These are phyloP conservation scores for Incumbomyces delicatus DNA, from an alignment of 2,329 filamentous ascomycete species.

Conservation along the genomic window DNA sequence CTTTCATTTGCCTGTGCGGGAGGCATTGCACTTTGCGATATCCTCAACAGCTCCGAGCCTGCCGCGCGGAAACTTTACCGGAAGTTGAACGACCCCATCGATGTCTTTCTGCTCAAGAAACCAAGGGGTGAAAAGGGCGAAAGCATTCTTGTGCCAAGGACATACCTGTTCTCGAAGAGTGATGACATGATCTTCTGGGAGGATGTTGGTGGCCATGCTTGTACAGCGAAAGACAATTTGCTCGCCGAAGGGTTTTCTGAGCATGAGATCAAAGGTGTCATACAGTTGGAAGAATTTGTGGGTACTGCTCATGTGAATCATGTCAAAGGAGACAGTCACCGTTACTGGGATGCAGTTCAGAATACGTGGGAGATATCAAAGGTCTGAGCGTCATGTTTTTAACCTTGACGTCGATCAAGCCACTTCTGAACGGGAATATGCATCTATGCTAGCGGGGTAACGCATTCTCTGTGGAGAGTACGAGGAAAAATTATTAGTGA, in stretches of 20 bases:
- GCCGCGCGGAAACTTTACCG: constrained; percentile 25
- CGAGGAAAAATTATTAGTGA: too few relatives aligned
- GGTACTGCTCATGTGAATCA: constrained; percentile 45
- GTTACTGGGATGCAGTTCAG: constrained; percentile 44
- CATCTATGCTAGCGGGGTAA: too few relatives aligned
- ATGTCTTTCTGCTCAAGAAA: constrained; percentile 31
- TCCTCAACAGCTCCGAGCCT: constrained; percentile 25
- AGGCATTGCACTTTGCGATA: constrained; percentile 27
- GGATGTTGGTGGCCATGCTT: constrained; percentile 42
- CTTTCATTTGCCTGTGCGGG: constrained; percentile 21
- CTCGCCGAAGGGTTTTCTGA: constrained; percentile 19
- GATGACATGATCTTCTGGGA: constrained; percentile 40
- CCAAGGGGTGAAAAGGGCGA: constrained; percentile 12
- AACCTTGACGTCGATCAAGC: too few relatives aligned
- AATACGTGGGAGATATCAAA: constrained; percentile 33
- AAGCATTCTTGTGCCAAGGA: constrained; percentile 33
- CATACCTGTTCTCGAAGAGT: constrained; percentile 44
- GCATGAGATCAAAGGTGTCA: constrained; percentile 12
- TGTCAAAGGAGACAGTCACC: constrained; percentile 33
- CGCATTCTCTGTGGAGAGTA: too few relatives aligned
- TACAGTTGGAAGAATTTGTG: constrained; percentile 39
- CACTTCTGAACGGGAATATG: too few relatives aligned
- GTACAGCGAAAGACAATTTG: constrained; percentile 31
- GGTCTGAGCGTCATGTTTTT: too few relatives aligned
- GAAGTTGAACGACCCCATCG: constrained; percentile 26